Evolutionary conservation across 1,284 basidiomycete genomes (phyloP).

Genomic region (Ganoderma meredithae): DNA sequence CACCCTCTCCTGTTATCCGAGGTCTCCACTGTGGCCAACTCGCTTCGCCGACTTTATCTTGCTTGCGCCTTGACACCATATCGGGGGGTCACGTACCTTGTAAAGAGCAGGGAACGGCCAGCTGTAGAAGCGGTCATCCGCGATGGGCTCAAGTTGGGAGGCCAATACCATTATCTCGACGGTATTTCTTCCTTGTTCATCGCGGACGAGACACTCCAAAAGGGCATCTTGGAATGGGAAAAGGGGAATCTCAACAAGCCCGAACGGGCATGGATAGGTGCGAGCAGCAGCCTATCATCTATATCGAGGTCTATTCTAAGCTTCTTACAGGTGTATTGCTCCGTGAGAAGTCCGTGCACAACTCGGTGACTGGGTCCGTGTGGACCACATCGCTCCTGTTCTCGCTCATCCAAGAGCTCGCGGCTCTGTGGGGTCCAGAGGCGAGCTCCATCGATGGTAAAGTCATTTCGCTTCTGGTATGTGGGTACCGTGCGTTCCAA

Average conservation of each 20-base stretch:
- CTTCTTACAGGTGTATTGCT: conserved; percentile 65
- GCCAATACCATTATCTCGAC: conserved; percentile 79
- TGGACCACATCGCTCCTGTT: conserved; percentile 82
- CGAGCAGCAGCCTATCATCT: conserved; percentile 27
- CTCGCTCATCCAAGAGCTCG: conserved; percentile 77
- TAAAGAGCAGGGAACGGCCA: conserved; percentile 67
- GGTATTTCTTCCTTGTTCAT: conserved; percentile 77
- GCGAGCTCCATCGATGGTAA: conserved; percentile 59
- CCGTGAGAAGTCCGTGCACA: conserved; percentile 72
- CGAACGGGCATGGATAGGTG: conserved; percentile 69
- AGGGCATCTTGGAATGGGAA: conserved; percentile 45
- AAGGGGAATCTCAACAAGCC: conserved; percentile 32
- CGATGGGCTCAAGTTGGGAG: conserved; percentile 86
- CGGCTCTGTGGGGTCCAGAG: conserved; percentile 56
- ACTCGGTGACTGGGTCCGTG: conserved; percentile 63
- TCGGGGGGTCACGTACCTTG: conserved; percentile 61
- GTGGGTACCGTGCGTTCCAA: conserved; percentile 9
- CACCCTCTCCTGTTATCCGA: conserved; percentile 57
- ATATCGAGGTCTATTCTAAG: not conserved
- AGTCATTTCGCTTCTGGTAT: conserved; percentile 20
- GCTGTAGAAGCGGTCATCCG: conserved; percentile 78
- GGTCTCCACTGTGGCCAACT: conserved; percentile 48
- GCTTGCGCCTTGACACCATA: conserved; percentile 76
- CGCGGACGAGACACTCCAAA: conserved; percentile 57
- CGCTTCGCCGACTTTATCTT: conserved; percentile 74